Base-by-base conservation (phyloP, 2,329 filamentous ascomycete genomes). In the Xylaria sp. region DNA sequence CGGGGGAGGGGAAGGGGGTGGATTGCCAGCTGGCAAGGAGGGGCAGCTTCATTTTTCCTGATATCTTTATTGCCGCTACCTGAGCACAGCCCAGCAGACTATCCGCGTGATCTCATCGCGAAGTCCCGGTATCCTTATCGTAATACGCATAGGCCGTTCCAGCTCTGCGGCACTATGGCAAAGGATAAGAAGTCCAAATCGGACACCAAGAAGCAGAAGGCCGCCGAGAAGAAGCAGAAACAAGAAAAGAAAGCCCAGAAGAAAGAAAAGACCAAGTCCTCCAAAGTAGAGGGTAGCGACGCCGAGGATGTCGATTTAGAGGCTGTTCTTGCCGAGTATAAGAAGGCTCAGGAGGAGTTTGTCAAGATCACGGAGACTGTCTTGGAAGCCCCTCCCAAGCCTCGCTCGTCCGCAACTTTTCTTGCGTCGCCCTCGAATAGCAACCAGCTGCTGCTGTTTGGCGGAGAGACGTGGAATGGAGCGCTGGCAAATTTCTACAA, bases 401-500 rank as follows among this genome's bases (percentile, higher is more conserved):
- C 92, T 19, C 85, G 94, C 48, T 85, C 89, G 19, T 93, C 92
- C 6, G 84, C 91, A 7, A 91, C 90, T 0, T 76, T 99, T 54
- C 81, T 97, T 62, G 91, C 91, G 18, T 93, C 89, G 38, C 94
- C 94, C 1, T 84, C 88, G 26, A 93, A 95, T 74, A 84, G 83
- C 65, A 95, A 94, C 72, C 92, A 95, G 70, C 76, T 99, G 52
- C 86, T 97, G 62, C 76, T 97, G 4, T 99, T 95, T 72, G 94
- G 93, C 16, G 94, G 94, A 61, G 94, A 99, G 77, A 95, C 92
- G 69, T 97, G 91, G 76, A 96, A 97, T 74, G 94, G 94, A 4
- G 89, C 90, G 2, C 77, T 94, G 51, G 94, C 93, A 2, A 84
- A 82, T 44, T 87, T 87, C 71, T 87, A 81, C 72, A 86, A 87